phyloP scores from a whole-genome alignment of 352 stramenopile species.

The Pythium plurisporium region DNA sequence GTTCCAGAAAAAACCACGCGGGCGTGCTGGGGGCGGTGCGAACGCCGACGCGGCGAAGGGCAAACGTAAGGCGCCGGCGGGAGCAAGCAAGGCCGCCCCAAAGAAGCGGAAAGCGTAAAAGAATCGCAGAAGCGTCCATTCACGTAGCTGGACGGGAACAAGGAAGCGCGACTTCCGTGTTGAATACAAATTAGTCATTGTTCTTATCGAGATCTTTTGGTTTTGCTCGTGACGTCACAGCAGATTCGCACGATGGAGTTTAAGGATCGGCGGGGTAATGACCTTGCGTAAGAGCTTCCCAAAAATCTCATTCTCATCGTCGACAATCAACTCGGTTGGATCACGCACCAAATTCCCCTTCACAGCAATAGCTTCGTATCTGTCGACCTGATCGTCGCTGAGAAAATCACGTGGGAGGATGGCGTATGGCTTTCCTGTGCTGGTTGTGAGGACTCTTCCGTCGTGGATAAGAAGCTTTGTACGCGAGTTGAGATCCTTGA shows the following conservation, averaged over 20 bases:
- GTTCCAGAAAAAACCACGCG: slow-evolving; percentile 76
- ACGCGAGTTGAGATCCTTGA: neutral
- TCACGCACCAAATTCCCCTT: neutral
- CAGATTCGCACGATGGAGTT: too few species aligned
- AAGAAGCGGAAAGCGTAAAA: slow-evolving; percentile 45
- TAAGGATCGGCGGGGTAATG: too few species aligned
- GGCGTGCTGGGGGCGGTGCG: slow-evolving; percentile 17
- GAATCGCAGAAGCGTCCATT: neutral
- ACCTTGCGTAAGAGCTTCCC: too few species aligned
- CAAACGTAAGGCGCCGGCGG: slow-evolving; percentile 53
- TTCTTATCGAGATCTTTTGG: too few species aligned
- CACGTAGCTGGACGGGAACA: too few species aligned
- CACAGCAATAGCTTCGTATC: neutral
- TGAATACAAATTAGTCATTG: slow-evolving; percentile 1
- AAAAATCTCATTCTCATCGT: neutral
- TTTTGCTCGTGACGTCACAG: too few species aligned
- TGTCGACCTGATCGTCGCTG: neutral
- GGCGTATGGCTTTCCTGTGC: neutral
- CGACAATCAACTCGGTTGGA: too few species aligned
- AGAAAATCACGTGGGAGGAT: neutral
- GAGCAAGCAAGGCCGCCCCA: slow-evolving; percentile 30
- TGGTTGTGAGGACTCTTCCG: neutral
- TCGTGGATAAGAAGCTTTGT: neutral
- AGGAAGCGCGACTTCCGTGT: neutral
- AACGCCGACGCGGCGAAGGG: slow-evolving; percentile 9